phyloP scores from a whole-genome alignment of 139 green algal species.

The Volvox reticuliferus region DNA sequence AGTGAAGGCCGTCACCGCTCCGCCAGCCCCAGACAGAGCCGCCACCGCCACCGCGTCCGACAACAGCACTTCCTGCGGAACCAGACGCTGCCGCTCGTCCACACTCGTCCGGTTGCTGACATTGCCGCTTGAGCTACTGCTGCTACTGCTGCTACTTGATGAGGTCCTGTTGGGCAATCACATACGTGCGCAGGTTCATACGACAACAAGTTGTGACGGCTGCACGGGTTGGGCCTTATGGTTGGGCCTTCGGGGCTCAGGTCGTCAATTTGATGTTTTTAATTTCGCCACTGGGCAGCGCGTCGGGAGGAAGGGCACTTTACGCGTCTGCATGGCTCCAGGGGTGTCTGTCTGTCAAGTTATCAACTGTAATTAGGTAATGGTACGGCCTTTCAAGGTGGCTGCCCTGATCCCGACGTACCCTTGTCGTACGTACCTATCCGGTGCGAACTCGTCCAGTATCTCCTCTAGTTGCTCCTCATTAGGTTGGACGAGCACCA shows the following conservation, averaged over 20 bases:
- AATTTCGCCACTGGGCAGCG: background rate
- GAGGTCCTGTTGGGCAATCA: conserved; percentile 6
- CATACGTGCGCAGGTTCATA: background rate
- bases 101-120: background rate
- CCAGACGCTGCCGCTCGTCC: conserved; percentile 39
- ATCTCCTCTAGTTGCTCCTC: conserved; percentile 43
- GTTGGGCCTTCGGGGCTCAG: too few species aligned
- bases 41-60: background rate
- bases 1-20: background rate
- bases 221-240: too few species aligned
- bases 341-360: background rate
- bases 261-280: too few species aligned
- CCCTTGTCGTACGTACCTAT: conserved; percentile 4
- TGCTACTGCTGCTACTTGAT: conserved; percentile 24
- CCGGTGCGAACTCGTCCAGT: conserved; percentile 41
- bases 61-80: background rate
- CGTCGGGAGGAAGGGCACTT: background rate
- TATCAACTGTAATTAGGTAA: too few species aligned
- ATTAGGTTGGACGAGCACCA: conserved; percentile 73
- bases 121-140: background rate
- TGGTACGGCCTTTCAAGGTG: too few species aligned
- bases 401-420: too few species aligned
- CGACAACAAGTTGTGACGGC: too few species aligned
- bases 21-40: background rate
- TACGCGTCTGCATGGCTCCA: background rate